phyloP scores from a whole-genome alignment of 805 yeast genomes.

The Brettanomyces bruxellensis region DNA sequence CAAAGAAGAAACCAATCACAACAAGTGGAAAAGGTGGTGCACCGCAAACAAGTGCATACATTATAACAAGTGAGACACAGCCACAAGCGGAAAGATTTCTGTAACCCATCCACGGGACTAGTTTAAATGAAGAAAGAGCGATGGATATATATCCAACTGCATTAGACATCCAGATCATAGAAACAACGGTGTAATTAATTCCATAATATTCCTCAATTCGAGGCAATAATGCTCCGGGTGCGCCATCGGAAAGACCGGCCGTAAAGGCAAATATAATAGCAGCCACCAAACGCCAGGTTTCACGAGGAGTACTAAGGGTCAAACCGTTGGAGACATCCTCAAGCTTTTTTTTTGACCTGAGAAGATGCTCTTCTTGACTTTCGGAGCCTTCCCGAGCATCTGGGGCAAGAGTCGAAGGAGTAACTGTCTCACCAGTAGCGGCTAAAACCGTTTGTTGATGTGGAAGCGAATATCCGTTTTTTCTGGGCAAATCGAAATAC shows the following conservation, averaged over 20 bases:
- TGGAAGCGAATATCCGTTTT: constrained; percentile 1
- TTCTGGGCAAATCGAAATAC: constrained; percentile 11
- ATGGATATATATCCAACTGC: constrained; percentile 46
- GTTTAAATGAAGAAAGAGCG: constrained; percentile 37
- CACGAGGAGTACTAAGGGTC: constrained; percentile 32
- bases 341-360: background rate
- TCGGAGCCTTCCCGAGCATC: background rate
- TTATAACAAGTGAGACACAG: constrained; percentile 25
- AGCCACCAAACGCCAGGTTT: constrained; percentile 32
- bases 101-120: constrained; percentile 33
- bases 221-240: constrained; percentile 54
- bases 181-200: constrained; percentile 43
- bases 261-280: constrained; percentile 32
- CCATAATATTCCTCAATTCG: constrained; percentile 39
- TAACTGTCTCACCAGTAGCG: background rate
- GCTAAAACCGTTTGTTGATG: constrained; percentile 6
- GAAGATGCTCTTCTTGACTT: background rate
- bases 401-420: background rate
- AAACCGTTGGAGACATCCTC: constrained; percentile 17
- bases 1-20: constrained; percentile 42
- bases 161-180: constrained; percentile 48
- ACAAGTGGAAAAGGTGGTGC: constrained; percentile 42
- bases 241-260: constrained; percentile 44
- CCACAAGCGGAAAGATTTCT: constrained; percentile 33
- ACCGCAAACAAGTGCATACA: constrained; percentile 37